Evolutionary conservation across 306 rosid genomes (phyloP).

Genomic region (Argentina anserina): DNA sequence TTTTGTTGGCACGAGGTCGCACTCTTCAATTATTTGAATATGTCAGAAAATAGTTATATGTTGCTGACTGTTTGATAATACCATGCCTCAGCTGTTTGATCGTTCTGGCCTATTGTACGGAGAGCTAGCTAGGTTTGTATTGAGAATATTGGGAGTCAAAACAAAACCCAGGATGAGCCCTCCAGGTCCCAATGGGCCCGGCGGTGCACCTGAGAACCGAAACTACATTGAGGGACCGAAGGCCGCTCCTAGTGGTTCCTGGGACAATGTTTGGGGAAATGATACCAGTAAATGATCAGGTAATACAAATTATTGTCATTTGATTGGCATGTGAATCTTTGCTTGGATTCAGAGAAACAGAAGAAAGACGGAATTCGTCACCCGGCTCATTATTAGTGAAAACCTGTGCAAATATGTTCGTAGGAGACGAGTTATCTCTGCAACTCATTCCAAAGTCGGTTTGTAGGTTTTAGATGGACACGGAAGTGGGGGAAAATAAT

Average conservation of each 20-base stretch:
- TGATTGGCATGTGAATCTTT: constrained; percentile 1
- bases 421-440: neutral
- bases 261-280: constrained; percentile 94
- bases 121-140: constrained; percentile 84
- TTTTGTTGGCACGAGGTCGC: neutral
- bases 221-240: constrained; percentile 64
- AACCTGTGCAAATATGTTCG: neutral
- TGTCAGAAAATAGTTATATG: neutral
- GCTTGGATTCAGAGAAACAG: neutral
- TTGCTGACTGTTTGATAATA: neutral
- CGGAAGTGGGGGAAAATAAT: neutral
- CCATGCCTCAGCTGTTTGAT: constrained; percentile 66
- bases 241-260: constrained; percentile 62
- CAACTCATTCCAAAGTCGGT: neutral
- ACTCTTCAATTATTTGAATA: neutral
- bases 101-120: constrained; percentile 86
- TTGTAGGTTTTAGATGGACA: constrained; percentile 3
- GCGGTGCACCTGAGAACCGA: constrained; percentile 30
- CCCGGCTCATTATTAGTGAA: neutral
- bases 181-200: constrained; percentile 61
- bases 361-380: neutral
- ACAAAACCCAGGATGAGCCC: constrained; percentile 46
- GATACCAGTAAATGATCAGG: constrained; percentile 36
- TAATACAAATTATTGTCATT: neutral
- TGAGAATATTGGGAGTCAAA: constrained; percentile 73